Evolutionary conservation across 306 rosid genomes (phyloP).

Genomic region (Lupinus albus): DNA sequence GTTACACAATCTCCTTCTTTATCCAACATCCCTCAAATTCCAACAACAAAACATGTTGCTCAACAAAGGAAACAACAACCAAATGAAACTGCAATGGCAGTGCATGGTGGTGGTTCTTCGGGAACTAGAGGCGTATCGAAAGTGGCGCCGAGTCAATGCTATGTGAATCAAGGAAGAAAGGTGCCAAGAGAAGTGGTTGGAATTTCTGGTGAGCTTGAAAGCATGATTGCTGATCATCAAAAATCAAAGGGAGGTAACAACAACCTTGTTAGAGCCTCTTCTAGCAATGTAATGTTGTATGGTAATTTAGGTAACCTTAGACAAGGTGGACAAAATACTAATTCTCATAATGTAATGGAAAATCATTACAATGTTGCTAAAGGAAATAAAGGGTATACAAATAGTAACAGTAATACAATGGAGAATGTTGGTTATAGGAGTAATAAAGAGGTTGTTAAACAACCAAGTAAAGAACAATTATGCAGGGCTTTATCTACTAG

Average conservation of each 20-base stretch:
- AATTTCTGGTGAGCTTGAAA: slow-evolving; percentile 85
- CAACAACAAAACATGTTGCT: slow-evolving; percentile 5
- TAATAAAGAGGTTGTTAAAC: slow-evolving; percentile 32
- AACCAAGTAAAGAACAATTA: slow-evolving; percentile 35
- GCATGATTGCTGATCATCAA: slow-evolving; percentile 71
- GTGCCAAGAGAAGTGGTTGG: slow-evolving; percentile 74
- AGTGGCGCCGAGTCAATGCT: slow-evolving; percentile 44
- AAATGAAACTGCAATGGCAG: slow-evolving; percentile 13
- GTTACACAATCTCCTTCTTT: slow-evolving; percentile 32
- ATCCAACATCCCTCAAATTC: slow-evolving; percentile 34
- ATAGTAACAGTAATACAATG: not conserved
- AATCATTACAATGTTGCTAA: slow-evolving; percentile 31
- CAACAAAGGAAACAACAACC: slow-evolving; percentile 25
- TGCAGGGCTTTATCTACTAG: slow-evolving; percentile 83
- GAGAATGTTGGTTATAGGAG: slow-evolving; percentile 15
- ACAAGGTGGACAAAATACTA: slow-evolving; percentile 44
- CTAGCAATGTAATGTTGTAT: slow-evolving; percentile 76
- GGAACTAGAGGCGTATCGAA: not conserved
- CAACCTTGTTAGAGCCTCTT: slow-evolving; percentile 73
- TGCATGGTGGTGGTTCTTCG: not conserved
- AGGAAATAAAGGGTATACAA: slow-evolving; percentile 30
- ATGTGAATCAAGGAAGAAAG: slow-evolving; percentile 65
- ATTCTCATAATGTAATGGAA: slow-evolving; percentile 36
- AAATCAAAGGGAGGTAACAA: slow-evolving; percentile 53
- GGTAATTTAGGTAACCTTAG: slow-evolving; percentile 80